Evolutionary conservation across 495 filamentous ascomycete species (phyloP), one percentile per base, ranked within the genome.

Genomic region (Penicillium ochrochloron): DNA sequence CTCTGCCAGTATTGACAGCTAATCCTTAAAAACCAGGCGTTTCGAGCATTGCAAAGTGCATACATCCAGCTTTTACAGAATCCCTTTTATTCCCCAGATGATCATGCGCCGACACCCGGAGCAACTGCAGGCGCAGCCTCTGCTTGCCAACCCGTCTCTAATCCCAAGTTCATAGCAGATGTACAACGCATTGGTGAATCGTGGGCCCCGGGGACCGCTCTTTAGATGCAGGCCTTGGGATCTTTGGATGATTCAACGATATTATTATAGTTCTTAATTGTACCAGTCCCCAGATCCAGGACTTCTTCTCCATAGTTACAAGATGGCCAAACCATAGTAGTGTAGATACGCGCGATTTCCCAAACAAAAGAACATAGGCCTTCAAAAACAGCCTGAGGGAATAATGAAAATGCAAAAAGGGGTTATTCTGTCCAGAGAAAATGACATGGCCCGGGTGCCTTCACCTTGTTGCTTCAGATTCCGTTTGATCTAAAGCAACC

Each of bases 81-180:
- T 71, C 95, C 95, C 1, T 99, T 99, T 75, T 98, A 93, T 73
- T 87, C 89, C 42, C 94, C 93, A 34, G 94, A 97, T 73, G 91
- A 94, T 66, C 89, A 94, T 68, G 83, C 83, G 44, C 88, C 89
- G 21, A 55, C 75, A 33, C 61, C 73, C 15, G 75, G 71, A 41
- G 59, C 60, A 12, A 63, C 67, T 25, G 70, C 76, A 29, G 74
- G 76, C 21, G 72, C 77, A 51, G 54, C 76, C 27, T 63, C 72
- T 1, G 56, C 57, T n/a, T 70, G 70, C 2, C 85, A 87, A 31
- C 86, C 87, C 67, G 97, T 99, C 61, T 92, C 85, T 37, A 96
- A 92, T 73, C 82, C 82, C 64, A 88, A 82, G 75, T 99, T 98
- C 77, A 85, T 86, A 48, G 84, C 86, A 19, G 93, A 97, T 70